Evolutionary conservation across 768 basidiomycete genomes (phyloP).

Genomic region (Xerocomellus chrysenteron): DNA sequence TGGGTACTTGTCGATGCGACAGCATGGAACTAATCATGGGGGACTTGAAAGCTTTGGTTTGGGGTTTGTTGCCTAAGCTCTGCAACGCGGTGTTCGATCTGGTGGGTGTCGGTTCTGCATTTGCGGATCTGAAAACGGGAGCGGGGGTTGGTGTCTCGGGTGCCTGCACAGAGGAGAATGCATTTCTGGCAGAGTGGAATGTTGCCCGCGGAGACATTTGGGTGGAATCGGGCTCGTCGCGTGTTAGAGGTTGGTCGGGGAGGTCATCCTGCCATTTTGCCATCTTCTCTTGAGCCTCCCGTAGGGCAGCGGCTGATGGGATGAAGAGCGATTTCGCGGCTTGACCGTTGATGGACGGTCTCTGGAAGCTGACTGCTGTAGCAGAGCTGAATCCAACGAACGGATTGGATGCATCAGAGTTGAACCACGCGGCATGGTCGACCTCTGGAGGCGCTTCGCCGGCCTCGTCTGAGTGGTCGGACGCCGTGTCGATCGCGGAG

Average conservation of each 20-base stretch:
- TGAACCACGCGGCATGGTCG: slow-evolving; percentile 53
- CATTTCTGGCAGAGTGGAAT: slow-evolving; percentile 40
- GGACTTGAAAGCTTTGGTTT: slow-evolving; percentile 46
- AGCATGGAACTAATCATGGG: slow-evolving; percentile 35
- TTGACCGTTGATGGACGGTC: slow-evolving; percentile 5
- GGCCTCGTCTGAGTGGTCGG: slow-evolving; percentile 6
- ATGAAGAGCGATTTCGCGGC: slow-evolving; percentile 36
- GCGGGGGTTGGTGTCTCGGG: slow-evolving; percentile 44
- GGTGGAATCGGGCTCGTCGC: slow-evolving; percentile 8
- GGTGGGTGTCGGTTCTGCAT: slow-evolving; percentile 13
- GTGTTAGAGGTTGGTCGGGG: slow-evolving; percentile 20
- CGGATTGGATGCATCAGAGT: slow-evolving; percentile 30
- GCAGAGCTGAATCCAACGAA: slow-evolving; percentile 41
- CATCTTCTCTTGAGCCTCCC: slow-evolving; percentile 53
- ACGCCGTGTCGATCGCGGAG: slow-evolving; percentile 5
- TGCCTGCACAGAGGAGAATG: slow-evolving; percentile 24
- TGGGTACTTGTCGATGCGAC: slow-evolving; percentile 17
- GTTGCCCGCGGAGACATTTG: slow-evolving; percentile 28
- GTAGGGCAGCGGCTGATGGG: slow-evolving; percentile 56
- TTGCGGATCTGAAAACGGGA: slow-evolving; percentile 26
- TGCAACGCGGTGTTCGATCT: slow-evolving; percentile 11
- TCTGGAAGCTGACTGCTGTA: slow-evolving; percentile 21
- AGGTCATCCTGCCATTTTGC: slow-evolving; percentile 45
- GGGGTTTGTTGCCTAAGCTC: slow-evolving; percentile 9
- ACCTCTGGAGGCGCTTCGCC: slow-evolving; percentile 39